phyloP scores from a whole-genome alignment of 1,284 basidiomycete species.

The Porodaedalea pini region DNA sequence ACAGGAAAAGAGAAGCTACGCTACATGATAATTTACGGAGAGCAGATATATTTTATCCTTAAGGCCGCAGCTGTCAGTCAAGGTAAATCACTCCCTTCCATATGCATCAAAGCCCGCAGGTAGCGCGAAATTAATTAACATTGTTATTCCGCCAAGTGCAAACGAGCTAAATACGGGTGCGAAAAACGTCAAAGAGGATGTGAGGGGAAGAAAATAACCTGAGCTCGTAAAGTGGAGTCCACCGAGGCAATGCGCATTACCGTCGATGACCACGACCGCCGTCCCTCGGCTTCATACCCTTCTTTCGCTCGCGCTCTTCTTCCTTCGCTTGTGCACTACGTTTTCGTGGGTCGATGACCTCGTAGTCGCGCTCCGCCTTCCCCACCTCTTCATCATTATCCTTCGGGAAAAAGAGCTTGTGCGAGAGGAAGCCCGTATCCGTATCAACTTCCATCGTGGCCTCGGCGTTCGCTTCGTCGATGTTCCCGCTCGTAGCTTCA shows the following conservation, averaged over 20 bases:
- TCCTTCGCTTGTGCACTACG: constrained; percentile 66
- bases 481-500: constrained; percentile 17
- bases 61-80: too few relatives aligned
- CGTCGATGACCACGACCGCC: constrained; percentile 20
- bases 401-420: constrained; percentile 75
- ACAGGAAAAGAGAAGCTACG: too few relatives aligned
- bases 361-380: constrained; percentile 86
- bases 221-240: too few relatives aligned
- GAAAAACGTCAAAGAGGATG: too few relatives aligned
- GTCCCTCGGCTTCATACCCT: constrained; percentile 34
- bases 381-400: constrained; percentile 70
- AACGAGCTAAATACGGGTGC: too few relatives aligned
- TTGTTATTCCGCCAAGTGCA: neutral
- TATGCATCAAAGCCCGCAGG: neutral
- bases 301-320: constrained; percentile 68
- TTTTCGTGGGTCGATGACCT: constrained; percentile 79
- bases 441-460: constrained; percentile 70
- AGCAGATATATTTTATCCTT: too few relatives aligned
- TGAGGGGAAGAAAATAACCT: too few relatives aligned
- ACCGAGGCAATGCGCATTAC: too few relatives aligned
- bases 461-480: constrained; percentile 18
- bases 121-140: neutral
- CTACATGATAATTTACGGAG: too few relatives aligned
- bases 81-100: neutral
- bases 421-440: constrained; percentile 76